phyloP scores from a whole-genome alignment of 1,284 basidiomycete genomes.

The Earliella scabrosa region DNA sequence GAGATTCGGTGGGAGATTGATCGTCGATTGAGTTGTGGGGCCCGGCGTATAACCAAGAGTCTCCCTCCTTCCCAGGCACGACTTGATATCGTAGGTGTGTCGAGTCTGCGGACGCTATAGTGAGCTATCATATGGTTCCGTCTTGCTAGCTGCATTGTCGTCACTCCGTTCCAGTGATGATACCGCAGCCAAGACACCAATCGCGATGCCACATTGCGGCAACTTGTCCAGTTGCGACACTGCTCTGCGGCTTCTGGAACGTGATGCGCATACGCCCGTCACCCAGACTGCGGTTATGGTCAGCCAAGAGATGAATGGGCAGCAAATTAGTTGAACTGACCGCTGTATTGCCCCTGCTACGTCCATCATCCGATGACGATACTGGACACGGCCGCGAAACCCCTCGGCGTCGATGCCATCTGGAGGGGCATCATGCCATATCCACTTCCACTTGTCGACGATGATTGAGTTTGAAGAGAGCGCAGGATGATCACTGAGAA shows the following conservation, averaged over 20 bases:
- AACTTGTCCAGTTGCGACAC: constrained; percentile 83
- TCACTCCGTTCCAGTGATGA: constrained; percentile 45
- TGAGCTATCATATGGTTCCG: no score
- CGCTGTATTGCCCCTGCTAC: constrained; percentile 50
- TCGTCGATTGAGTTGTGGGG: constrained; percentile 29
- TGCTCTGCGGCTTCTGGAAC: constrained; percentile 66
- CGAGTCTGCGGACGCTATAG: not conserved
- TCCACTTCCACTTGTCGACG: constrained; percentile 71
- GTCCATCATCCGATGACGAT: constrained; percentile 72
- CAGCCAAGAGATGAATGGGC: not conserved
- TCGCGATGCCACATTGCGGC: constrained; percentile 75
- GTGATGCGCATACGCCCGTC: constrained; percentile 42
- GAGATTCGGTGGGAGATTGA: constrained; percentile 23
- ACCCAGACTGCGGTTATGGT: not conserved
- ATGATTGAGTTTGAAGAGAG: constrained; percentile 56
- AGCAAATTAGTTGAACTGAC: constrained; percentile 30
- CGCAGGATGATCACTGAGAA: constrained; percentile 62
- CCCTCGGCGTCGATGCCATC: constrained; percentile 47
- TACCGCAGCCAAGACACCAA: constrained; percentile 86
- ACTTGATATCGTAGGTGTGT: not conserved
- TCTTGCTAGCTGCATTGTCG: not conserved
- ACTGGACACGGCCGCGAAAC: constrained; percentile 60
- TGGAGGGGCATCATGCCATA: constrained; percentile 69
- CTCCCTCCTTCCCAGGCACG: not conserved
- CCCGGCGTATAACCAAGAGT: constrained; percentile 10